Evolutionary conservation across 345 rosid species (phyloP).

Genomic region (Jatropha curcas): DNA sequence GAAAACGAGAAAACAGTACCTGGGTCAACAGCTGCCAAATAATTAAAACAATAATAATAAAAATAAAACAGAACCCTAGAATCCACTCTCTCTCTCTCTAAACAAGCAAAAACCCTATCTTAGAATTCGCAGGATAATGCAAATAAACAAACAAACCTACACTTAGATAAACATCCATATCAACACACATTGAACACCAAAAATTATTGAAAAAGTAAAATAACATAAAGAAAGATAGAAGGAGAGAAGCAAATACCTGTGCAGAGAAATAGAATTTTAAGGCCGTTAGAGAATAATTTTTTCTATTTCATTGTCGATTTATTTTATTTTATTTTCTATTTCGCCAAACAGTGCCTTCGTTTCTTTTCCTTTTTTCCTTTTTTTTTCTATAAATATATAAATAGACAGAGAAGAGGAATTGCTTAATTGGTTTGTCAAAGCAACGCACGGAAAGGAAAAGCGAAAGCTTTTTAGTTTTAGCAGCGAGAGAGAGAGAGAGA

Average conservation of each 20-base stretch:
- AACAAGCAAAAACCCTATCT: constrained; percentile 23
- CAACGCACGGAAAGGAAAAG: background rate
- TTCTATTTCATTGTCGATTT: background rate
- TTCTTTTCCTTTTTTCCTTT: too few species aligned
- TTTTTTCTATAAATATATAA: background rate
- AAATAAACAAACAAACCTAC: constrained; percentile 2
- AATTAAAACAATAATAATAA: background rate
- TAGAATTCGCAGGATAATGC: constrained; percentile 34
- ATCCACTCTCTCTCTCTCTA: constrained; percentile 34
- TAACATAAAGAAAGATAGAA: background rate
- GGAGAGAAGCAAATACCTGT: constrained; percentile 11
- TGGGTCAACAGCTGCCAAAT: background rate
- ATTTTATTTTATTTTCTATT: background rate
- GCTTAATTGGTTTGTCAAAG: constrained; percentile 9
- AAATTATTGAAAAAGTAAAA: background rate
- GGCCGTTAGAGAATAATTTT: constrained; percentile 20
- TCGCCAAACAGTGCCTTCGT: background rate
- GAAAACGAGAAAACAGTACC: constrained; percentile 17
- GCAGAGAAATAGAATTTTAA: constrained; percentile 12
- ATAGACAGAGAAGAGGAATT: background rate
- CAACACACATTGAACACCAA: background rate
- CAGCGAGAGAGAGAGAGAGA: background rate
- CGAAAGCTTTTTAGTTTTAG: background rate
- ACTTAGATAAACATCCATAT: background rate
- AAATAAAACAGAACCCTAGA: constrained; percentile 33